Base-by-base conservation (phyloP, 371 early-diverging fungal genomes). In the Dinochytrium kinnereticum region DNA sequence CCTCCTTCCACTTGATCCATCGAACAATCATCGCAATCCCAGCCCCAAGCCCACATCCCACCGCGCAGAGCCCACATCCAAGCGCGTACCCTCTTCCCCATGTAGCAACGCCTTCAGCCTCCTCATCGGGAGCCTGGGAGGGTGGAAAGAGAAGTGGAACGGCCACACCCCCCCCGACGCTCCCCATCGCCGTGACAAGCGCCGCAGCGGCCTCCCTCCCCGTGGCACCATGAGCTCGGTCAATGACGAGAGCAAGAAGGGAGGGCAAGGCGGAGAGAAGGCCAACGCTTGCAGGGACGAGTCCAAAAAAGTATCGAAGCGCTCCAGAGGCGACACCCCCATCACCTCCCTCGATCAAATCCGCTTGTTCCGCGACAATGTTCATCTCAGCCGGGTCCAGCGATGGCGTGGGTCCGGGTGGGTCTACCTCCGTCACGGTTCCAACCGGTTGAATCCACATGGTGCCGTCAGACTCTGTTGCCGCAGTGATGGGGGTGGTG, bases 201-300 rank as follows among this genome's bases (percentile, higher is more conserved):
- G 74, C 77, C 19, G 82, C 76, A 44, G 61, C 68, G 19, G 72
- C 57, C 37, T 69, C 75, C 24, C 79, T 57, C 17, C 28, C 36
- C 50, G 82, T 79, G 31, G 75, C 67, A 3, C 76, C 77, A 34
- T 70, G 73, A 1, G 76, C 73, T 28, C 70, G 50, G 39, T 78
- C 78, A 68, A 78, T 64, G 19, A 71, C 76, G 64, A 70, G 71
- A n/a, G 79, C 55, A 15, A 81, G 68, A 13, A 77, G 28, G n/a
- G 67, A 76, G 19, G 81, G 81, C 26, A 72, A 39, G 1, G 77
- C 79, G 17, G 66, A 49, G 2, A 76, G 38, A 21, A 78, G 28
- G 1, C 81, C 81, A 15, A 68, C 61, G 7, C 59, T 55, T 30
- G 76, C 76, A 10, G 81, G 81, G 5, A 81, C 24, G 36, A 78